Evolutionary conservation across 331 rosid species (phyloP), one percentile per base, ranked within the genome.

Genomic region (Pyracantha coccinea): DNA sequence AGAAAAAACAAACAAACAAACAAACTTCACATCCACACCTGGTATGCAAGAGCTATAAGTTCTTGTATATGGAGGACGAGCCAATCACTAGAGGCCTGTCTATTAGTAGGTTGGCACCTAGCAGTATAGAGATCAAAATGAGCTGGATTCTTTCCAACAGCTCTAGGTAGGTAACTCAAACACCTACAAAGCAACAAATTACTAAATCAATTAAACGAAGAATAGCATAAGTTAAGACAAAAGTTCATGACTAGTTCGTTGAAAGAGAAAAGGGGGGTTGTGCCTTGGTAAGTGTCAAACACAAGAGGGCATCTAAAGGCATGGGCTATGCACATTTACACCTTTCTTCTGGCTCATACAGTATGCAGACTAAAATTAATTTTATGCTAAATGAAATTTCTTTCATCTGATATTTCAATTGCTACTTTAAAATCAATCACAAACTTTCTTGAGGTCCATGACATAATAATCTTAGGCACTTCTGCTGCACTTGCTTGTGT

Each of bases 31-130:
- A 67, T 72, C 74, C 27, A 77, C 66, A 94, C 99, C 99, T 94
- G 99, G 83, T 94, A 94, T 68, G 99, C 99, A 68, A 94, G 96
- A 64, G 97, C 92, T 87, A 91, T 92, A 79, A 94, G 83, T 85
- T 91, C 99, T 83, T 94, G 97, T 79, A 94, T 84, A 83, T 88
- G 96, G 74, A 89, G 84, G 75, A 92, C 95, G 19, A 94, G 94
- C 97, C 99, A 94, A 77, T 85, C 95, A 78, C 88, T 75, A 75
- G 87, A 50, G 70, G 73, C 80, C 75, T 38, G 87, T 68, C 85
- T 86, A 73, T 78, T 84, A 13, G 69, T 76, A 67, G 69, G 69
- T 79, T 86, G 89, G 77, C 90, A 85, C 84, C 95, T 90, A 28
- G 97, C 99, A 83, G 90, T 76, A 81, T 71, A 21, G 53, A 90